Base-by-base conservation (phyloP, 768 basidiomycete genomes). In the Termitomyces sp. region DNA sequence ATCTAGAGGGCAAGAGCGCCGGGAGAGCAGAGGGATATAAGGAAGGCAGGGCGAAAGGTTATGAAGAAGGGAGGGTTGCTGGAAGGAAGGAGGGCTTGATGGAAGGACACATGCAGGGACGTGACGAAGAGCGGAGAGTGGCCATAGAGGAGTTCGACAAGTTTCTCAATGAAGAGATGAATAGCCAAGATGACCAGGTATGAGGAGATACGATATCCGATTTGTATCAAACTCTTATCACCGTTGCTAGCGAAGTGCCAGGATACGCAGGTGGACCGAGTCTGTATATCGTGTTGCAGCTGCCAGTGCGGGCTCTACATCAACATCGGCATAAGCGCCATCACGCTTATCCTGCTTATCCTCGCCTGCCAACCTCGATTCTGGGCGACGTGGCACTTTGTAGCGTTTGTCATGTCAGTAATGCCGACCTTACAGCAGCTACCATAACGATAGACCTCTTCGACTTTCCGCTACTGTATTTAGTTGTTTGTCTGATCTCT, bases 101-200 rank as follows among this genome's bases (percentile, higher is more conserved):
- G 23, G 70, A 79, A 53, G 82, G 81, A 0, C 58, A 69, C 48
- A 71, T 69, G 40, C 66, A 69, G 27, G 80, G 81, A 0, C 68
- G 73, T 56, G 71, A 66, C 51, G 79, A 81, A 59, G 83, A 84
- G 65, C 76, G 82, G 29, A 67, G 69, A 42, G 76, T 75, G 57
- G 84, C 83, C 0, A 56, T 83, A 25, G 76, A 79, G 47, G 81
- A 81, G 9, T 83, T 87, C 68, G 82, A 86, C 64, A 72, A 72
- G 36, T 81, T 84, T 66, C 66, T 84, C 50, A 69, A 70, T 22
- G 68, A 75, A 60, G 79, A 84, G 56, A 66, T 71, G 57, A 70
- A 70, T 56, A 63, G 63, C 27, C 55, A 58, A 20, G 59, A 63
- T 31, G 61, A 59, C 7, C 53, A 59, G 47, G 68, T 70, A 33